phyloP scores from a whole-genome alignment of 1,284 basidiomycete species.

The Omphalotus olearius region DNA sequence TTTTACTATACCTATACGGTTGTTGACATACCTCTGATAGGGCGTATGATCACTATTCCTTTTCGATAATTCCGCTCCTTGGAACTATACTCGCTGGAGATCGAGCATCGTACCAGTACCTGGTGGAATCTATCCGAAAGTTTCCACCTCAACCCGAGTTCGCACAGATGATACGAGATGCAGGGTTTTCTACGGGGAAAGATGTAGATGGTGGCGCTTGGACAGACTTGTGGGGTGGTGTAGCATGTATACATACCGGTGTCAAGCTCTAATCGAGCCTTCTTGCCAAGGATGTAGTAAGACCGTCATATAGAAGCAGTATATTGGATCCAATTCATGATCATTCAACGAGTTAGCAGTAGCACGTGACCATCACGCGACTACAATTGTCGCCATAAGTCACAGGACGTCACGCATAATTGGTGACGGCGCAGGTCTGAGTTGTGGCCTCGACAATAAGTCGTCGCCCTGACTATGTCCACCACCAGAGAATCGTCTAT shows the following conservation, averaged over 20 bases:
- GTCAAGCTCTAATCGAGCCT: conserved; percentile 59
- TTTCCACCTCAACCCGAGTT: conserved; percentile 93
- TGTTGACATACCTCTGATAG: conserved; percentile 39
- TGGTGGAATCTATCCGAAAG: conserved; percentile 95
- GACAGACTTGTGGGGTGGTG: conserved; percentile 83
- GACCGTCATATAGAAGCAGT: background rate
- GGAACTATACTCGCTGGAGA: conserved; percentile 97
- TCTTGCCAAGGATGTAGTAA: background rate
- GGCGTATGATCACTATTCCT: conserved; percentile 93
- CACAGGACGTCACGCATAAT: background rate
- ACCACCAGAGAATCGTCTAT: conserved; percentile 18
- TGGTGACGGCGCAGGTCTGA: too few species aligned
- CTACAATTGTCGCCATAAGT: too few species aligned
- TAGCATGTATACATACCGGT: conserved; percentile 82
- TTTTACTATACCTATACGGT: background rate
- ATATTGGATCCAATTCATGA: background rate
- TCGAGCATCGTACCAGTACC: conserved; percentile 93
- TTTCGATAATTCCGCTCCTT: conserved; percentile 91
- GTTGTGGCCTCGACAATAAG: background rate
- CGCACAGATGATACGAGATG: conserved; percentile 84
- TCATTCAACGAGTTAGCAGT: background rate
- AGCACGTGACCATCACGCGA: too few species aligned
- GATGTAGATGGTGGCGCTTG: conserved; percentile 86
- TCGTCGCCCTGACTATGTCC: conserved; percentile 1
- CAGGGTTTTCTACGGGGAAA: conserved; percentile 78